phyloP scores from a whole-genome alignment of 257 asterid species.

The Nicotiana knightiana region DNA sequence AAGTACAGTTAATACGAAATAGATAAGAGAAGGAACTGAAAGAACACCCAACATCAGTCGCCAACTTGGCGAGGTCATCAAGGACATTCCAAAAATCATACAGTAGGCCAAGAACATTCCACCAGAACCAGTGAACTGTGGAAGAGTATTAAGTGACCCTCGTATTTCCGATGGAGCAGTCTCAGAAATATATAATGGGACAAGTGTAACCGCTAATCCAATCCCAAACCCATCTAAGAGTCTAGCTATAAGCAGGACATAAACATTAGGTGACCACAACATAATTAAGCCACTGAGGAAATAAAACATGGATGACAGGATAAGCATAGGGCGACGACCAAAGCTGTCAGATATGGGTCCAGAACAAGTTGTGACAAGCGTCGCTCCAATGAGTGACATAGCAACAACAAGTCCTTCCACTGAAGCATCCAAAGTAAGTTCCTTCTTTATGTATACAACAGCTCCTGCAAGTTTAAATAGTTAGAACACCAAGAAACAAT shows the following conservation, averaged over 20 bases:
- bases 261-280: constrained; percentile 84
- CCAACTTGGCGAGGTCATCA: constrained; percentile 60
- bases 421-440: constrained; percentile 35
- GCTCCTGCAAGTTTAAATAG: constrained; percentile 37
- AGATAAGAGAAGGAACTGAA: constrained; percentile 62
- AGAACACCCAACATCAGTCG: constrained; percentile 79
- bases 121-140: constrained; percentile 67
- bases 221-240: constrained; percentile 71
- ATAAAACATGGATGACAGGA: constrained; percentile 58
- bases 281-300: constrained; percentile 68
- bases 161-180: constrained; percentile 80
- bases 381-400: constrained; percentile 80
- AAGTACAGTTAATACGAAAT: constrained; percentile 44
- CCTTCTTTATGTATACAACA: constrained; percentile 65
- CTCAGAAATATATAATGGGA: constrained; percentile 79
- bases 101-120: constrained; percentile 81
- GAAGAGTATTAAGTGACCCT: constrained; percentile 69
- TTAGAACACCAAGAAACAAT: not conserved
- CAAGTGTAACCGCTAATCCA: constrained; percentile 70
- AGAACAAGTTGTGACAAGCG: constrained; percentile 64
- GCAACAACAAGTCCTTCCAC: constrained; percentile 77
- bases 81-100: constrained; percentile 70
- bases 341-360: constrained; percentile 61
- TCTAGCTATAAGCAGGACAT: constrained; percentile 61
- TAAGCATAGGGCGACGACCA: constrained; percentile 83